Evolutionary conservation across 2,329 filamentous ascomycete species (phyloP).

Genomic region (Aspergillus japonicus): DNA sequence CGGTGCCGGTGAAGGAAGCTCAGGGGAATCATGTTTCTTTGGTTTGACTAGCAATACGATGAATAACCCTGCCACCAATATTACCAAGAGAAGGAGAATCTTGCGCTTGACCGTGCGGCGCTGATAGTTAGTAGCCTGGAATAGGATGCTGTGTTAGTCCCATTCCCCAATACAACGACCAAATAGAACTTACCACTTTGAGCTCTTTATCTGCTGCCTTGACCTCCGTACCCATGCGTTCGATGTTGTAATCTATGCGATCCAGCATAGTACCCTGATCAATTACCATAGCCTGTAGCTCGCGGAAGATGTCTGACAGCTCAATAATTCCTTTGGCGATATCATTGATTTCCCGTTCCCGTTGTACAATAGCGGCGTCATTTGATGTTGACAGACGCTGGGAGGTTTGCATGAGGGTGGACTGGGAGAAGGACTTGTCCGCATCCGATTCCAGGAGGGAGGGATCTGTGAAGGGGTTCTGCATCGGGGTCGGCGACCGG

Average conservation of each 20-base stretch:
- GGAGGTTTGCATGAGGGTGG: slow-evolving; percentile 76
- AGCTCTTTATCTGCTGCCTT: slow-evolving; percentile 92
- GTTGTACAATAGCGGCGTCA: slow-evolving; percentile 81
- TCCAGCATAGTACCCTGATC: slow-evolving; percentile 89
- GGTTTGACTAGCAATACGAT: slow-evolving; percentile 81
- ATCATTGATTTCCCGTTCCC: slow-evolving; percentile 94
- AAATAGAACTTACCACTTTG: slow-evolving; percentile 57
- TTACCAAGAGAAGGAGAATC: slow-evolving; percentile 80
- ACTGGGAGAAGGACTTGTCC: slow-evolving; percentile 88
- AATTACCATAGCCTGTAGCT: slow-evolving; percentile 93
- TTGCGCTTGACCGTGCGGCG: slow-evolving; percentile 85
- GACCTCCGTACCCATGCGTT: slow-evolving; percentile 89
- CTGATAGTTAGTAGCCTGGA: slow-evolving; percentile 77
- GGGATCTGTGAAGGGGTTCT: slow-evolving; percentile 75
- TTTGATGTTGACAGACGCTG: slow-evolving; percentile 61
- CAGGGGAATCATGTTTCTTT: slow-evolving; percentile 45
- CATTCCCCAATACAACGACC: neutral
- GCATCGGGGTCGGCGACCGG: slow-evolving; percentile 49
- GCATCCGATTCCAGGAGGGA: slow-evolving; percentile 91
- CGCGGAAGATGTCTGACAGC: slow-evolving; percentile 92
- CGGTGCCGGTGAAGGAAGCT: slow-evolving; percentile 14
- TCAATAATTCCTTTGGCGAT: slow-evolving; percentile 98
- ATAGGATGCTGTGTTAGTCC: neutral
- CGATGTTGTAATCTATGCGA: slow-evolving; percentile 97
- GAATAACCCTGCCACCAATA: slow-evolving; percentile 82